These are phyloP conservation scores for Saturnispora besseyi DNA, from an alignment of 805 yeast species.

Conservation along the genomic window DNA sequence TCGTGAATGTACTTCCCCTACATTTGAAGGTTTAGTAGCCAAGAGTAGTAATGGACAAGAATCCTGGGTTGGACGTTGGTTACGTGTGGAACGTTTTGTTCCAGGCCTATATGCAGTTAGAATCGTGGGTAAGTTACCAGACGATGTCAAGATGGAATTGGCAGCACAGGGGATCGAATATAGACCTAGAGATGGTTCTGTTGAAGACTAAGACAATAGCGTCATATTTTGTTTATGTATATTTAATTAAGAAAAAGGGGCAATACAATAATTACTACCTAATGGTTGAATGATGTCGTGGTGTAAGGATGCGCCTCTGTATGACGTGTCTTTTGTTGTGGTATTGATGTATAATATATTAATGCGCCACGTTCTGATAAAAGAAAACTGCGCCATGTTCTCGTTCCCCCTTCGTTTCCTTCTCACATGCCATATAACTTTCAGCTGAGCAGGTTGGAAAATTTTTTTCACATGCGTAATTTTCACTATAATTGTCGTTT, in stretches of 20 bases:
- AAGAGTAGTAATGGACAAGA: constrained; percentile 63
- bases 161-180: constrained; percentile 70
- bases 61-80: constrained; percentile 97
- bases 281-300: background rate
- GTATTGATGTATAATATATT: no score
- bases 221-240: background rate
- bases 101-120: constrained; percentile 92
- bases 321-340: no score
- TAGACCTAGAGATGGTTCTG: constrained; percentile 93
- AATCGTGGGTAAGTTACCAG: constrained; percentile 85
- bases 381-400: background rate
- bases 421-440: background rate
- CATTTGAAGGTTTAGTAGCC: constrained; percentile 92
- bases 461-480: constrained; percentile 6
- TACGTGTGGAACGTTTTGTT: constrained; percentile 78
- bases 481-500: background rate
- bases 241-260: background rate
- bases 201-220: constrained; percentile 19
- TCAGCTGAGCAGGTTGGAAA: background rate
- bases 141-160: constrained; percentile 68
- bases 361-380: background rate
- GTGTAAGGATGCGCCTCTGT: background rate
- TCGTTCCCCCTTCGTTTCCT: background rate
- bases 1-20: constrained; percentile 90
- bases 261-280: background rate